Conservation (phyloP, 176 grass and related monocot species). For the Sorghum bicolor region Sorghum_bicolor_NCBIv3 NC_012870.2:4189501-4190000, state of each 20-base stretch:
- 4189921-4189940: constrained; percentile 39
- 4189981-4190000: constrained; percentile 25
- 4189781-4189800: neutral
- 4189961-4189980: constrained; percentile 37
- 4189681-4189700: constrained; percentile 54
- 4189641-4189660: neutral
- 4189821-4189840: constrained; percentile 71
- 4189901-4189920: constrained; percentile 18
- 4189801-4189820: constrained; percentile 61
- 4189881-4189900: constrained; percentile 38
- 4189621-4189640: constrained; percentile 11
- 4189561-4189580: constrained; percentile 60
- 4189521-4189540: constrained; percentile 50
- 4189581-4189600: neutral
- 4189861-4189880: constrained; percentile 29
- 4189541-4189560: constrained; percentile 60
- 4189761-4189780: constrained; percentile 16
- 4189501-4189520: constrained; percentile 56
- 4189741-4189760: constrained; percentile 18
- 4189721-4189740: constrained; percentile 46
- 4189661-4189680: constrained; percentile 74
- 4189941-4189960: constrained; percentile 13
- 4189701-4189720: constrained; percentile 56
- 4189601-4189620: neutral
- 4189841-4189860: constrained; percentile 50